phyloP scores from a whole-genome alignment of 768 basidiomycete genomes.

The Mycena vulgaris region DNA sequence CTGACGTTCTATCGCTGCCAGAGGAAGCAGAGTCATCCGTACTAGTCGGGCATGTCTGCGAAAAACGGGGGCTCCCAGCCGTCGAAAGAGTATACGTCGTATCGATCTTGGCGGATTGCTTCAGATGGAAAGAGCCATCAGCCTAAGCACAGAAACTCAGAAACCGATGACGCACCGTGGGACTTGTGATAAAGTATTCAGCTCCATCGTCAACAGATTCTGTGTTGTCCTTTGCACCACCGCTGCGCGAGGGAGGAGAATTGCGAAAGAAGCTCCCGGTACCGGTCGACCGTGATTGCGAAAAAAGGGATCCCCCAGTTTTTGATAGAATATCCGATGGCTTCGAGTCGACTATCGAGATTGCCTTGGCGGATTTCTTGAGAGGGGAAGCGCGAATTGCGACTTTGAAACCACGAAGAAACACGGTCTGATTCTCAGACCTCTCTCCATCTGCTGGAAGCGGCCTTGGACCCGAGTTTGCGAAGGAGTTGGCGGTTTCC shows the following conservation, averaged over 20 bases:
- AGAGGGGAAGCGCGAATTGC: neutral
- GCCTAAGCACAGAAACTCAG: no score
- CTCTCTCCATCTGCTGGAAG: neutral
- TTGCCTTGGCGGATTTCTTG: neutral
- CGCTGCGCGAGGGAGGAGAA: neutral
- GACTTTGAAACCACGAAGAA: constrained; percentile 35
- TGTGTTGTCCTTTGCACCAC: neutral
- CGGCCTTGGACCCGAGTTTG: constrained; percentile 6
- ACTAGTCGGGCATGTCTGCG: no score
- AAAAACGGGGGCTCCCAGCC: no score
- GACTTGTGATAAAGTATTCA: no score
- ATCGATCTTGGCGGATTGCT: no score
- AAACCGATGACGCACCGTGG: no score
- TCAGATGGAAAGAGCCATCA: no score
- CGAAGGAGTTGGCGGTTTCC: constrained; percentile 21
- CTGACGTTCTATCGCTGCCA: no score
- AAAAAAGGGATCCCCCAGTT: neutral
- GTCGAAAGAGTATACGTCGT: no score
- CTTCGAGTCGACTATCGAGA: constrained; percentile 16
- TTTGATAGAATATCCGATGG: constrained; percentile 1
- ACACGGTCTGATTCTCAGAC: constrained; percentile 30
- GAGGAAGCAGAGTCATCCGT: no score
- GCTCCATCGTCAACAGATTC: neutral
- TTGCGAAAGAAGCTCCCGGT: neutral
- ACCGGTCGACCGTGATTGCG: neutral